Evolutionary conservation across 2,329 filamentous ascomycete genomes (phyloP).

Genomic region (Lecanicillium sp.): DNA sequence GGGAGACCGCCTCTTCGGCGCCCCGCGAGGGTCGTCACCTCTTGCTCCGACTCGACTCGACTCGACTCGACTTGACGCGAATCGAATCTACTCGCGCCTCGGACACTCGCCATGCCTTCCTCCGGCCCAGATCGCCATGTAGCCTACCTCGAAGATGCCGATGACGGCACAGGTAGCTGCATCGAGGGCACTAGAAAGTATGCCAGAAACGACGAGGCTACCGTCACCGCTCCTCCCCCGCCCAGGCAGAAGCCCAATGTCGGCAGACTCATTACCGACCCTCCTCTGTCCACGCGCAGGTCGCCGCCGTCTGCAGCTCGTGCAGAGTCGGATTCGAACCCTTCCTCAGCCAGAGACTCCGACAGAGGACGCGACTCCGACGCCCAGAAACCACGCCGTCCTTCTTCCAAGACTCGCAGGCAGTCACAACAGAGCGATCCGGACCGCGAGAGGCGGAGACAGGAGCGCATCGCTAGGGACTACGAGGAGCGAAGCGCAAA

Average conservation of each 20-base stretch:
- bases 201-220: slow-evolving; percentile 36
- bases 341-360: slow-evolving; percentile 23
- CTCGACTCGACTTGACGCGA: background rate
- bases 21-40: too few species aligned
- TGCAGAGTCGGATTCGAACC: slow-evolving; percentile 36
- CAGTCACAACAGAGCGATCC: slow-evolving; percentile 14
- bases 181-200: slow-evolving; percentile 33
- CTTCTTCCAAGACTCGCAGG: slow-evolving; percentile 5
- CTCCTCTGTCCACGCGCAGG: slow-evolving; percentile 20
- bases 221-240: slow-evolving; percentile 20
- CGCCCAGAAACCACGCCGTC: slow-evolving; percentile 1
- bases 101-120: slow-evolving; percentile 33
- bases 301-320: slow-evolving; percentile 29
- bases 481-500: slow-evolving; percentile 3
- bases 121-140: slow-evolving; percentile 23
- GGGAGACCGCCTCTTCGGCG: background rate
- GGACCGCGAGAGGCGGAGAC: slow-evolving; percentile 19
- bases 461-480: slow-evolving; percentile 15
- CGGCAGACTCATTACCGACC: slow-evolving; percentile 37
- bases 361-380: slow-evolving; percentile 16
- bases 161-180: slow-evolving; percentile 41
- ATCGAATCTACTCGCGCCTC: slow-evolving; percentile 11
- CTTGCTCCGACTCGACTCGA: too few species aligned
- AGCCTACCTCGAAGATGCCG: slow-evolving; percentile 43
- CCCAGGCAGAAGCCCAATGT: slow-evolving; percentile 44